Evolutionary conservation across 495 filamentous ascomycete genomes (phyloP).

Genomic region (Lasiosphaeriaceae sp.): DNA sequence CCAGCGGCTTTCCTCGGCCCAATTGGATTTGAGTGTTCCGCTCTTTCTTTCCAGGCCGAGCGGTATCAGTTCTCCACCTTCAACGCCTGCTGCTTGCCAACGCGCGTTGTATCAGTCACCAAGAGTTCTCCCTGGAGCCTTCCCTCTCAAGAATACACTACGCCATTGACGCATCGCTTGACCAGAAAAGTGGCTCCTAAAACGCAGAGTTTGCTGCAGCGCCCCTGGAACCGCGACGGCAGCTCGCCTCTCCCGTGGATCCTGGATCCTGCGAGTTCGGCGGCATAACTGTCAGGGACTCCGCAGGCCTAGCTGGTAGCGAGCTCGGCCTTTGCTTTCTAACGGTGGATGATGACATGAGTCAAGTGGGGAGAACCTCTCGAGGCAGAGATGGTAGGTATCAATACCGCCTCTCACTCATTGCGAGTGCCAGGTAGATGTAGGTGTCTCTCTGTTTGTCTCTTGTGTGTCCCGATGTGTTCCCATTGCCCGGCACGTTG

Average conservation of each 20-base stretch:
- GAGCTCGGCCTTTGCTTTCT: too few relatives aligned
- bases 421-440: too few relatives aligned
- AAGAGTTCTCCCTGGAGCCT: neutral
- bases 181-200: neutral
- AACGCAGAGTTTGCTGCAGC: neutral
- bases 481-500: too few relatives aligned
- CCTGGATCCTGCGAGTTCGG: neutral
- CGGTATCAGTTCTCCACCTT: neutral
- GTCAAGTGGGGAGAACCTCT: too few relatives aligned
- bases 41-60: neutral
- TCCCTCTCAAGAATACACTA: too few relatives aligned
- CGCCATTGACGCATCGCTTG: neutral
- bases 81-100: neutral
- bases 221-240: neutral
- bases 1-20: conserved; percentile 25
- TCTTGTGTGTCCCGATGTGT: too few relatives aligned
- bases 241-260: neutral
- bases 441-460: too few relatives aligned
- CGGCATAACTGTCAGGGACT: neutral
- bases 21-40: conserved; percentile 16
- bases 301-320: too few relatives aligned
- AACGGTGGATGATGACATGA: too few relatives aligned
- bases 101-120: conserved; percentile 4
- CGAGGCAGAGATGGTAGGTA: too few relatives aligned
- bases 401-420: too few relatives aligned